Conservation (phyloP, 129 eudicot species). For the Helianthus annuus region DNA sequence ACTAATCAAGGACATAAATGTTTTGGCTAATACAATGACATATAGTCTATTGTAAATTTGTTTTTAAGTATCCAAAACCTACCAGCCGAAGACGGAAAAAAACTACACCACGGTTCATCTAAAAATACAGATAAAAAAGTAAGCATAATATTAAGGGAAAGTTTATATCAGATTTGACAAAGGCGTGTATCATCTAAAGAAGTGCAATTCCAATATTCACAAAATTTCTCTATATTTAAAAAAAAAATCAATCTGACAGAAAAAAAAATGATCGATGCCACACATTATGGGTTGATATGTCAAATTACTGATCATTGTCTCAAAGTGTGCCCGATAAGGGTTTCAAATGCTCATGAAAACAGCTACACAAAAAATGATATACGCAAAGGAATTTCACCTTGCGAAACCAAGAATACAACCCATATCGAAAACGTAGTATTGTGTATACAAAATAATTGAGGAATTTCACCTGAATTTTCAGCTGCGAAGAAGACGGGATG, state of each 20-base stretch:
- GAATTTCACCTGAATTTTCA: background rate
- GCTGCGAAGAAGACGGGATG: background rate
- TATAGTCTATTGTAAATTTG: too few relatives aligned
- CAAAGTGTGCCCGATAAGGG: background rate
- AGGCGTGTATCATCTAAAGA: background rate
- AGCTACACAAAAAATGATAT: background rate
- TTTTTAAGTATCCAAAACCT: background rate
- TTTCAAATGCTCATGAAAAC: background rate
- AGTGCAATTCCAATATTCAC: background rate
- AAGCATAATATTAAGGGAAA: background rate
- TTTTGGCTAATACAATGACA: too few relatives aligned
- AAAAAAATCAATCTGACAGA: background rate
- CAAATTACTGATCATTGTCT: background rate
- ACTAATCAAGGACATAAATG: too few relatives aligned
- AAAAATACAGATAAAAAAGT: constrained; percentile 4
- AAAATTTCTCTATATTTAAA: background rate
- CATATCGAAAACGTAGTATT: background rate
- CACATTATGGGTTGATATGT: background rate
- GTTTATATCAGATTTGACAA: background rate
- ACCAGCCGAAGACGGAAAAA: background rate
- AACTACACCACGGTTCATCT: constrained; percentile 4
- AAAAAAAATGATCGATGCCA: background rate
- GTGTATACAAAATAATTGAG: background rate
- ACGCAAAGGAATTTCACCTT: background rate
- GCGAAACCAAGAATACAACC: background rate